Evolutionary conservation across 192 early-diverging fungal genomes (phyloP).

Genomic region (Physocladia obscura): DNA sequence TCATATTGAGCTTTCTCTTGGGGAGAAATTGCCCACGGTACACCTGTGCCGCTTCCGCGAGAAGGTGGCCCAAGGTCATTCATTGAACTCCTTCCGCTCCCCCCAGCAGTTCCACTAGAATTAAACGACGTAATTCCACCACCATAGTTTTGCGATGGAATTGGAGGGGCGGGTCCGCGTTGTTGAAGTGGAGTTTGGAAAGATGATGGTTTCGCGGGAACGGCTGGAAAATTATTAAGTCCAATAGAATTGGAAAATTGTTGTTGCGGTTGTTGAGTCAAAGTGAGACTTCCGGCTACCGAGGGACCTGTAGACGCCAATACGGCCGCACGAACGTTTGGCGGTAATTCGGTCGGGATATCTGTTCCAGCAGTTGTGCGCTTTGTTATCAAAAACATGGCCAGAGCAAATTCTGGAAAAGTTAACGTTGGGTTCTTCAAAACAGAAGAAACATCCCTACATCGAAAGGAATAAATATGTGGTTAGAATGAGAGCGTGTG

Average conservation of each 20-base stretch:
- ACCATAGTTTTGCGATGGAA: not conserved
- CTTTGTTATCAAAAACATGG: conserved; percentile 49
- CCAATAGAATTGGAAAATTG: not conserved
- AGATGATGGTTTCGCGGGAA: not conserved
- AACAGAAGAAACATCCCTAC: conserved; percentile 42
- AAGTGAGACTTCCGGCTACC: not conserved
- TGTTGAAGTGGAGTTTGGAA: not conserved
- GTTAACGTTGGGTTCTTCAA: conserved; percentile 32
- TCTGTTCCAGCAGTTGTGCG: conserved; percentile 30
- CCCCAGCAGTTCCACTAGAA: not conserved
- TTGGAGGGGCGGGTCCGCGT: not conserved
- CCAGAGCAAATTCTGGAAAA: conserved; percentile 51
- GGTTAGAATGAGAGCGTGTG: not conserved
- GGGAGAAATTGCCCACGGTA: conserved; percentile 45
- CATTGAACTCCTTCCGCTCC: too few species aligned
- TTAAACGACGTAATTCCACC: not conserved
- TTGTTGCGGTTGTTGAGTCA: not conserved
- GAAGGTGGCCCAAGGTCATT: too few species aligned
- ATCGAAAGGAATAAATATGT: not conserved
- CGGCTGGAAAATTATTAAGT: not conserved
- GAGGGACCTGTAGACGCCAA: conserved; percentile 15
- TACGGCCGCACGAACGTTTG: conserved; percentile 41
- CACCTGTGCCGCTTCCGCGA: not conserved
- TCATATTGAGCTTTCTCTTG: conserved; percentile 52
- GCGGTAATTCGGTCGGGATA: conserved; percentile 42